Conservation (phyloP, 768 basidiomycete genomes). For the Psilocybe subaeruginosa region DNA sequence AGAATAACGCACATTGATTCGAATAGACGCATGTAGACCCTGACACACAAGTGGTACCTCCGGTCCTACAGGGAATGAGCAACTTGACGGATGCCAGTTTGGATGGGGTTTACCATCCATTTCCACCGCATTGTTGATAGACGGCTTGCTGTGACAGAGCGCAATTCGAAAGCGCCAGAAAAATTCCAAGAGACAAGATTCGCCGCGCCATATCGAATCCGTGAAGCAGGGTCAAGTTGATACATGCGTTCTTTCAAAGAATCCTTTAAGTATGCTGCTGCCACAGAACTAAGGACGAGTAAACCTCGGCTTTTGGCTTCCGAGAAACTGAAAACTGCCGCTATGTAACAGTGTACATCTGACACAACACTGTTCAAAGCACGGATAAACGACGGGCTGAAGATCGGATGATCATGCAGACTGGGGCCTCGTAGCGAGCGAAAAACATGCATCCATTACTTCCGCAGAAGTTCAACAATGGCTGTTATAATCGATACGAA, state of each 20-base stretch:
- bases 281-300: constrained; percentile 12
- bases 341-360: constrained; percentile 3
- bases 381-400: constrained; percentile 31
- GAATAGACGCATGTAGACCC: constrained; percentile 45
- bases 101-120: constrained; percentile 42
- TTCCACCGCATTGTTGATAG: constrained; percentile 54
- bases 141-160: constrained; percentile 41
- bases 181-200: constrained; percentile 18
- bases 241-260: not conserved
- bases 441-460: not conserved
- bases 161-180: constrained; percentile 25
- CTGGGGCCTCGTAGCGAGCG: not conserved
- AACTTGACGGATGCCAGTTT: not conserved
- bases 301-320: constrained; percentile 21
- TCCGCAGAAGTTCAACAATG: not conserved
- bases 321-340: constrained; percentile 5
- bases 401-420: constrained; percentile 2
- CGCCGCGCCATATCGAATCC: constrained; percentile 8
- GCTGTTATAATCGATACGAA: too few species aligned
- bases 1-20: constrained; percentile 42
- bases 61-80: constrained; percentile 38
- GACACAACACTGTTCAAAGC: not conserved
- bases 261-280: constrained; percentile 11
- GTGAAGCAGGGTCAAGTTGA: not conserved
- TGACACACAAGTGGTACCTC: constrained; percentile 49